Percentiles rank a stretch among this genome's conserved stretches.
Conservation (phyloP, 768 basidiomycete genomes). For the Boletus vinaceobasis region DNA sequence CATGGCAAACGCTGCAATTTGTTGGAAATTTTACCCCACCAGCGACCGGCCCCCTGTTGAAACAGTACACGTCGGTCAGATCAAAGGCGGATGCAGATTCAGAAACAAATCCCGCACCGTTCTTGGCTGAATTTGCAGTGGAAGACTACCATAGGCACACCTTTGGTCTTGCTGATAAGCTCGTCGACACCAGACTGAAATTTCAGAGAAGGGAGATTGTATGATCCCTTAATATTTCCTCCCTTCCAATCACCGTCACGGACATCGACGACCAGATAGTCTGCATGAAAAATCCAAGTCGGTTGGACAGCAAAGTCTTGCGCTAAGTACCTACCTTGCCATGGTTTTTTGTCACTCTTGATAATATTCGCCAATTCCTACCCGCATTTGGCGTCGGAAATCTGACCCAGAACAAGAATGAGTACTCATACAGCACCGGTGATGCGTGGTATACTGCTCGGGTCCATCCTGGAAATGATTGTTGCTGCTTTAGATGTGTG, state of each 20-base stretch:
- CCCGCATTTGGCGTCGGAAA: slow-evolving; percentile 9
- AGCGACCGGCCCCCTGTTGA: slow-evolving; percentile 68
- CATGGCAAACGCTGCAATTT: not conserved
- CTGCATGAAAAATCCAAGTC: slow-evolving; percentile 23
- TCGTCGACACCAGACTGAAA: slow-evolving; percentile 57
- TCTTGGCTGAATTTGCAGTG: slow-evolving; percentile 77
- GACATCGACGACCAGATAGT: slow-evolving; percentile 79
- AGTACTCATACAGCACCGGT: slow-evolving; percentile 16
- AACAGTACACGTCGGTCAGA: slow-evolving; percentile 5
- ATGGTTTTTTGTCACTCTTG: slow-evolving; percentile 56
- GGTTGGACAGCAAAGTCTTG: not conserved
- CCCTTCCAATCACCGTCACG: slow-evolving; percentile 80
- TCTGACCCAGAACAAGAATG: slow-evolving; percentile 1
- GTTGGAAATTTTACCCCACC: slow-evolving; percentile 49
- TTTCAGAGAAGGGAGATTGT: slow-evolving; percentile 58
- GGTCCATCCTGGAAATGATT: slow-evolving; percentile 13
- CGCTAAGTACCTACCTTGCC: slow-evolving; percentile 32
- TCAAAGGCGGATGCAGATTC: not conserved
- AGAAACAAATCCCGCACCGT: slow-evolving; percentile 45
- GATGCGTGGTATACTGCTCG: slow-evolving; percentile 18
- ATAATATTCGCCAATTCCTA: slow-evolving; percentile 71
- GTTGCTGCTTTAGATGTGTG: slow-evolving; percentile 2
- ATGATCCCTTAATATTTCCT: slow-evolving; percentile 69
- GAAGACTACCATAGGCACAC: slow-evolving; percentile 64
- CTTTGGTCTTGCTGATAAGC: slow-evolving; percentile 58